Evolutionary conservation across 495 filamentous ascomycete genomes (phyloP).

Genomic region (Astrothelium macrocarpum): DNA sequence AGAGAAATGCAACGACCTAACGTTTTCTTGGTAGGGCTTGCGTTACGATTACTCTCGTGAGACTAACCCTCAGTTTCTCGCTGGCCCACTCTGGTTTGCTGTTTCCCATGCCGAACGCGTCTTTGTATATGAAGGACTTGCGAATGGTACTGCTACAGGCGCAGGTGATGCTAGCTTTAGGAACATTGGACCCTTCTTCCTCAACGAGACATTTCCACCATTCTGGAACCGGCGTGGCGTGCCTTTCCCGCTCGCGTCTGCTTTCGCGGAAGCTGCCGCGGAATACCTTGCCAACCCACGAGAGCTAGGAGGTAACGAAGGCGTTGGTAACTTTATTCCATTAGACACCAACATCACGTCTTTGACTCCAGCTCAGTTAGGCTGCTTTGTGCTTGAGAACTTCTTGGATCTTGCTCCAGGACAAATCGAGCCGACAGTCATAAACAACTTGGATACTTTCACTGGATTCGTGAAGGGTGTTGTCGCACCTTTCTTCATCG

Average conservation of each 20-base stretch:
- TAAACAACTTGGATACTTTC: conserved; percentile 13
- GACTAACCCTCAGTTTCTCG: conserved; percentile 23
- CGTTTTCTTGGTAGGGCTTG: neutral
- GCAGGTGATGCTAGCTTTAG: conserved; percentile 11
- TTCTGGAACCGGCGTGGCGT: conserved; percentile 17
- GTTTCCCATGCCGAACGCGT: conserved; percentile 23
- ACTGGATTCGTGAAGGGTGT: conserved; percentile 18
- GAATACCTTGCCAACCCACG: conserved; percentile 17
- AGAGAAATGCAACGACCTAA: neutral
- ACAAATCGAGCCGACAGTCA: conserved; percentile 14
- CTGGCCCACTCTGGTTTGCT: conserved; percentile 20
- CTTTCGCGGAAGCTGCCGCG: conserved; percentile 9
- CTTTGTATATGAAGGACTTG: conserved; percentile 21
- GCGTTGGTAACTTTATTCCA: conserved; percentile 22
- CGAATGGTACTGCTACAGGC: conserved; percentile 19
- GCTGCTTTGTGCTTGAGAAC: conserved; percentile 21
- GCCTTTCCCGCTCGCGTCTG: conserved; percentile 14
- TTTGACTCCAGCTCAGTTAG: conserved; percentile 11
- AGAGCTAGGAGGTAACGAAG: conserved; percentile 20
- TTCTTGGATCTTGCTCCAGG: conserved; percentile 17
- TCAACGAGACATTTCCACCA: conserved; percentile 23
- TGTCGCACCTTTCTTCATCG: conserved; percentile 18
- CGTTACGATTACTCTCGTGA: conserved; percentile 20
- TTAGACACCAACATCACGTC: conserved; percentile 5
- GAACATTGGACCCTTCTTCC: conserved; percentile 26